Evolutionary conservation across 352 stramenopile genomes (phyloP).

Genomic region (Phytophthora cactorum): DNA sequence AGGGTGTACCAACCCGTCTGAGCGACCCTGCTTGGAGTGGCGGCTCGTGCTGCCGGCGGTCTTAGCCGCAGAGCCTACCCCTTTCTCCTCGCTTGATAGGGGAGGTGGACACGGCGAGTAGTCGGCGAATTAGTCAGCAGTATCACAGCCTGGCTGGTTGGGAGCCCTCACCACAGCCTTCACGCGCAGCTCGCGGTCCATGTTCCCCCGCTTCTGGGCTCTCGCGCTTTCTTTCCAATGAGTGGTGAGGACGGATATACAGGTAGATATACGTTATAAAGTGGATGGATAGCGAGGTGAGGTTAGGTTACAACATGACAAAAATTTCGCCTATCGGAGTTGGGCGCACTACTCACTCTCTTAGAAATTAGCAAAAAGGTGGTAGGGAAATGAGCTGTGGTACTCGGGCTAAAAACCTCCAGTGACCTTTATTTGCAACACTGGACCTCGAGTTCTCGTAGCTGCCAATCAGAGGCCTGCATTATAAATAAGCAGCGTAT

Average conservation of each 20-base stretch:
- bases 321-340: background rate
- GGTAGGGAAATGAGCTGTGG: too few relatives aligned
- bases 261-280: background rate
- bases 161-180: background rate
- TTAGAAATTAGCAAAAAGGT: too few relatives aligned
- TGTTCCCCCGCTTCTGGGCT: background rate
- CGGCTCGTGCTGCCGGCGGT: background rate
- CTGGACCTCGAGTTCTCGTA: too few relatives aligned
- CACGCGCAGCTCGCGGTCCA: background rate
- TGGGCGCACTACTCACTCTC: background rate
- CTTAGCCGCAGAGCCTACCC: background rate
- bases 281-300: background rate
- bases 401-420: too few relatives aligned
- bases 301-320: background rate
- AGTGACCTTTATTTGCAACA: too few relatives aligned
- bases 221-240: background rate
- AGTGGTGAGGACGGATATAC: background rate
- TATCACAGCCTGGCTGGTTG: background rate
- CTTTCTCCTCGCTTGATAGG: background rate
- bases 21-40: background rate
- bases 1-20: background rate
- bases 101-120: background rate
- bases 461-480: too few relatives aligned
- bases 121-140: background rate
- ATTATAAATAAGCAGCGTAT: too few relatives aligned